phyloP scores from a whole-genome alignment of 1,284 basidiomycete species.

The Fomitopsis betulina region DNA sequence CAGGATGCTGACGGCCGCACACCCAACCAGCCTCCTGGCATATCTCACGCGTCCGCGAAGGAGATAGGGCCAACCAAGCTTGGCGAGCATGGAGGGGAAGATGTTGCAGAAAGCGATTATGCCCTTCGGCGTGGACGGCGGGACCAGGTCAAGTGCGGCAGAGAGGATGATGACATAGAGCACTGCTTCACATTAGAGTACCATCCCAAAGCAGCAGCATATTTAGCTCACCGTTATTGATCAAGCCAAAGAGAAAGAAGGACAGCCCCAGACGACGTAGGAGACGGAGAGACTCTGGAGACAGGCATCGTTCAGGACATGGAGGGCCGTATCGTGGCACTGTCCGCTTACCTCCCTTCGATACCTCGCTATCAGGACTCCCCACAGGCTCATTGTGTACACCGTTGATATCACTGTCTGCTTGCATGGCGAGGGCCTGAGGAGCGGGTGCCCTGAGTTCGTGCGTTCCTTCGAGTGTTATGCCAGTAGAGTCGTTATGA shows the following conservation, averaged over 20 bases:
- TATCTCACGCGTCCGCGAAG: conserved; percentile 83
- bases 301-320: neutral
- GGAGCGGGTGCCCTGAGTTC: neutral
- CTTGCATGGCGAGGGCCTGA: neutral
- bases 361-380: neutral
- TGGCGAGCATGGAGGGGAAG: conserved; percentile 75
- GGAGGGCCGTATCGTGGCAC: no score
- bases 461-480: neutral
- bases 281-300: conserved; percentile 8
- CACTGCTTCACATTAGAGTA: conserved; percentile 39
- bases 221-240: conserved; percentile 48
- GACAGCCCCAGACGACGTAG: conserved; percentile 37
- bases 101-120: conserved; percentile 93
- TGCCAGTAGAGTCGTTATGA: neutral
- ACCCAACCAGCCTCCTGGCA: conserved; percentile 67
- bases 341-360: neutral
- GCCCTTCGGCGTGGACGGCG: conserved; percentile 87
- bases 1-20: conserved; percentile 66
- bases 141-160: conserved; percentile 92
- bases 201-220: neutral
- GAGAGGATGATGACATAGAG: conserved; percentile 96
- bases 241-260: conserved; percentile 55
- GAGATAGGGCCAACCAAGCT: conserved; percentile 92
- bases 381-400: neutral
- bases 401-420: neutral